Evolutionary conservation across 106 monocot genomes (phyloP), one percentile per base, ranked within the genome.

Genomic region (Chionographis japonica): DNA sequence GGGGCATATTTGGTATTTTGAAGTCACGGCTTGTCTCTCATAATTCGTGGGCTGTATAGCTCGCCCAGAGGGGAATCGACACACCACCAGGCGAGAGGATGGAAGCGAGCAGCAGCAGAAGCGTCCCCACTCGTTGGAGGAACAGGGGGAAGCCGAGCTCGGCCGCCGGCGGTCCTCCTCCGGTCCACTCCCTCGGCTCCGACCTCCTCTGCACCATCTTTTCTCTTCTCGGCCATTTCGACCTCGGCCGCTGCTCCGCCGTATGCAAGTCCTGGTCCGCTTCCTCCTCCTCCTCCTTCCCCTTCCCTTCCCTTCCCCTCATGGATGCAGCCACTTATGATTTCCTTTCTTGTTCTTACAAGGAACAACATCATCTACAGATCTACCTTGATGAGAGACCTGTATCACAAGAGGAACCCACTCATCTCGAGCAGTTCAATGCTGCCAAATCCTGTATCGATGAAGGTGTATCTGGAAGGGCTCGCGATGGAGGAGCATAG

Each of bases 161-260:
- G 2, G 58, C 37, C 16, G 36, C 15, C 46, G 12, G 39, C 19
- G 46, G 67, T 42, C 50, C 61, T 46, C 56, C 62, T 50, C 55
- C 85, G 13, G 74, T 83, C 17, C 42, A 58, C 4, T 80, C 80
- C 9, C 63, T 94, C 6, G 77, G 85, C 37, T 51, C 78, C 52
- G 94, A 94, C 61, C 42, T 87, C 56, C 79, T 94, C 78, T 79
- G 82, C 74, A 56, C 76, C 12, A 68, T 87, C 27, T 88, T 94
- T 62, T 52, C 82, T n/a, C 85, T 57, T 63, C 87, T 94, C 75
- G 84, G 90, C 61, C 85, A 82, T 54, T 73, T 80, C 68, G 80
- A 76, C 19, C 79, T 94, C 56, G 73, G 78, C 59, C 94, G 90
- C 52, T 94, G 90, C 77, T 83, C 94, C 63, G 85, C 73, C 58